These are phyloP conservation scores for Ophiobolus disseminans DNA, from an alignment of 2,329 filamentous ascomycete species.

Conservation along the genomic window DNA sequence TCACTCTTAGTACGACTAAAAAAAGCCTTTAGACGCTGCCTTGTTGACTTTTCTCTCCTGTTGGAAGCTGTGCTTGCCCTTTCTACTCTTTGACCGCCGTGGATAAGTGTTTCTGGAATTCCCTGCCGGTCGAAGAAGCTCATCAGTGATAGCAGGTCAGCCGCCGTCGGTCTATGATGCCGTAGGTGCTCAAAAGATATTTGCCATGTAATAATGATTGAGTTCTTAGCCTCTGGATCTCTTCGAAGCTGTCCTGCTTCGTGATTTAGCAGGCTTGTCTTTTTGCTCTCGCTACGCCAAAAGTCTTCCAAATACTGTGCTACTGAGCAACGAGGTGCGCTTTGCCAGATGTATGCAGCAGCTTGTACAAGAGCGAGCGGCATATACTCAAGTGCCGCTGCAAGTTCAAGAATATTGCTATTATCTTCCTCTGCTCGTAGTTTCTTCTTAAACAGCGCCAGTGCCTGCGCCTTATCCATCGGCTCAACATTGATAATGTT, in stretches of 20 bases:
- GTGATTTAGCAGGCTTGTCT: too few species aligned
- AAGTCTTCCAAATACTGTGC: slow-evolving; percentile 51
- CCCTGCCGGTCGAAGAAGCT: slow-evolving; percentile 55
- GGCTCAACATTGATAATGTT: slow-evolving; percentile 14
- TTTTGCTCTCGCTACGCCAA: slow-evolving; percentile 43
- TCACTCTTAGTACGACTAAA: too few species aligned
- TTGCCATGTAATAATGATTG: too few species aligned
- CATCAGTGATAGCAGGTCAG: slow-evolving; percentile 55
- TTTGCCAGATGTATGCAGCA: slow-evolving; percentile 32
- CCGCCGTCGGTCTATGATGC: slow-evolving; percentile 33
- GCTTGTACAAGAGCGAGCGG: too few species aligned
- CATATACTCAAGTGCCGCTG: too few species aligned
- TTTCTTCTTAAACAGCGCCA: slow-evolving; percentile 15
- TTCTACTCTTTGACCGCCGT: too few species aligned
- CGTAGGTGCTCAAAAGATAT: slow-evolving; percentile 44
- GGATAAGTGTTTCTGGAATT: slow-evolving; percentile 48
- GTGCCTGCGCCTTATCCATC: slow-evolving; percentile 14
- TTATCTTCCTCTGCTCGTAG: too few species aligned
- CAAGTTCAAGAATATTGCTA: not conserved
- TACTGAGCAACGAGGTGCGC: slow-evolving; percentile 17
- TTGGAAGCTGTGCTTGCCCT: too few species aligned
- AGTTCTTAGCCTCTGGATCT: too few species aligned
- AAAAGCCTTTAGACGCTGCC: too few species aligned
- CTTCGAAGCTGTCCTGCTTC: too few species aligned
- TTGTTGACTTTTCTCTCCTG: too few species aligned